Base-by-base conservation (phyloP, 495 filamentous ascomycete genomes). In the Penicillium coprophilum region DNA sequence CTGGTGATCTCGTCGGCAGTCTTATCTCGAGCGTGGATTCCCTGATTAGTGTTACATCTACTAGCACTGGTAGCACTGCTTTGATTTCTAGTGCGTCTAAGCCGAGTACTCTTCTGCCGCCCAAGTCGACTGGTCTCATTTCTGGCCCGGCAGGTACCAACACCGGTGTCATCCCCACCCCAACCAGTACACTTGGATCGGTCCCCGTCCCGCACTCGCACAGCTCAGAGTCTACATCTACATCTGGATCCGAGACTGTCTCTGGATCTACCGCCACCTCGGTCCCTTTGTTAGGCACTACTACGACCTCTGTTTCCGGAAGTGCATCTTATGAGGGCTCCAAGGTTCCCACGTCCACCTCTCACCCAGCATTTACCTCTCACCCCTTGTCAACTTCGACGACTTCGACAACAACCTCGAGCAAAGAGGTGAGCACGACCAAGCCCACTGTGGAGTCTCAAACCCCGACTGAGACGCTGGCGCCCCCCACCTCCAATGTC, bases 371-470 rank as follows among this genome's bases (percentile, higher is more conserved):
- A 38, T 62, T 63, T 41, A 56, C 60, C 30, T 61, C 61, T 24
- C 62, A 61, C 24, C 57, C 61, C 2, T 56, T 17, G 13, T 17
- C 64, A 30, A 27, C 51, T 4, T 46, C 43, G 23, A 45, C 21
- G 23, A 24, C 5, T 24, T 24, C 23, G 23, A 27, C 38, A n/a
- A 17, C 13, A 4, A 4, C 38, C 13, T 19, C 41, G n/a, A 54
- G 19, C 6, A 43, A 54, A 36, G 55, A 54, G 28, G 52, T 50
- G 51, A 31, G 54, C 43, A 47, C 56, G 3, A 50, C 55, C 32
- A 68, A 63, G 28, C 70, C 68, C 51, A 51, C 62, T 4, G 51
- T 63, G 39, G 62, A 65, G 49, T 57, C 64, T 21, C 55, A 57
- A 39, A 65, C 63, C 24, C 50, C 54, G 3, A 57, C 64, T 1